Evolutionary conservation across 192 early-diverging fungal species (phyloP), one percentile per base, ranked within the genome.

Genomic region (Rhizophagus clarus): DNA sequence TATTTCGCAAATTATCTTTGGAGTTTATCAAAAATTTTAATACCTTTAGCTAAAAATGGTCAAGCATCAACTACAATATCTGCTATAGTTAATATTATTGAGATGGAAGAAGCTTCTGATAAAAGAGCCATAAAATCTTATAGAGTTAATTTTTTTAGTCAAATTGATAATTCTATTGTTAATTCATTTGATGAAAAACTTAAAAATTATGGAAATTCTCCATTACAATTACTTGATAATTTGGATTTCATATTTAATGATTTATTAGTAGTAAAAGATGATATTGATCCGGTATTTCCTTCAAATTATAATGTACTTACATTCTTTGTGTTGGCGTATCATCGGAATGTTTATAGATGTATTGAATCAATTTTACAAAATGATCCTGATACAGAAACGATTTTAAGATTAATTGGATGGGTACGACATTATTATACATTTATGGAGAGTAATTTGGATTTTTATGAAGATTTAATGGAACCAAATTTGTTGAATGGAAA

Each of bases 301-400:
- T 90, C 92, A 61, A 91, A 92, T 42, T 99, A 96, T 88, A 95
- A 93, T 76, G 93, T 98, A 31, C 97, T 97, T 83, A 92, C 94
- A 61, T 92, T 95, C 77, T 97, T 94, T 84, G 94, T 99, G 2
- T 86, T 96, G 37, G 96, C 96, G 87, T 99, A 98, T 83, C 98
- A 99, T 84, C 93, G 93, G 67, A 89, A 94, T 37, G 93, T 99
- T 4, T 96, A 97, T 74, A 90, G 91, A 24, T 87, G 91, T 79
- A 86, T 95, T 12, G 91, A 95, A 81, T 84, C 89, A 76, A 90
- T 98, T 81, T 90, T 92, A 1, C 80, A 87, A 1, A 85, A 81
- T 2, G 91, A 90, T 68, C 88, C 97, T 40, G 97, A 99, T 67
- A 93, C 94, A 24, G 94, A 91, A 22, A 87, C 88, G 11, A 98